These are phyloP conservation scores for Metschnikowia aberdeeniae DNA, from an alignment of 805 yeast species.

Conservation along the genomic window DNA sequence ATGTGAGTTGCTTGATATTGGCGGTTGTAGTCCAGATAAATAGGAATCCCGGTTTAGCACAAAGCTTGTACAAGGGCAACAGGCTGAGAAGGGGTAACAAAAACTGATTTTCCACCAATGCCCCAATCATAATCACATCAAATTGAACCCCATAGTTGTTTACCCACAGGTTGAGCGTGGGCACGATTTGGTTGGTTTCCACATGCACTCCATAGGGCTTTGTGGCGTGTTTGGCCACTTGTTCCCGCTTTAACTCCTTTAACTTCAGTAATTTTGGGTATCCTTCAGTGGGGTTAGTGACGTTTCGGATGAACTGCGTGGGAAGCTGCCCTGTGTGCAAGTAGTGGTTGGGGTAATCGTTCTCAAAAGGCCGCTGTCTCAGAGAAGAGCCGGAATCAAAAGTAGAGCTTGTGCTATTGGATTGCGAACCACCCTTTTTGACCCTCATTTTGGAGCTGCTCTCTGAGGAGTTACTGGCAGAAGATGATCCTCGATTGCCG, in stretches of 20 bases:
- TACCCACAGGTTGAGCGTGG: slow-evolving; percentile 60
- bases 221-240: slow-evolving; percentile 49
- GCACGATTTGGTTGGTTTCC: slow-evolving; percentile 49
- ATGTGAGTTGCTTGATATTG: slow-evolving; percentile 60
- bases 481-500: slow-evolving; percentile 8
- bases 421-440: slow-evolving; percentile 8
- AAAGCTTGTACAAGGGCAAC: slow-evolving; percentile 67
- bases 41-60: slow-evolving; percentile 81
- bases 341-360: slow-evolving; percentile 71
- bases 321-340: slow-evolving; percentile 64
- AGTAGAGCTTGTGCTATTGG: slow-evolving; percentile 7
- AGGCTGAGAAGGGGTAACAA: slow-evolving; percentile 56
- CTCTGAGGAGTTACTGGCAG: slow-evolving; percentile 8
- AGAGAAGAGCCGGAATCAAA: slow-evolving; percentile 4
- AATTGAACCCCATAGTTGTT: slow-evolving; percentile 55
- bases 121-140: slow-evolving; percentile 91
- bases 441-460: slow-evolving; percentile 9
- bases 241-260: slow-evolving; percentile 60
- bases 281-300: slow-evolving; percentile 66
- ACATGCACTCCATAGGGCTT: slow-evolving; percentile 66
- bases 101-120: slow-evolving; percentile 70
- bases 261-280: slow-evolving; percentile 78
- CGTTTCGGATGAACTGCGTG: slow-evolving; percentile 60
- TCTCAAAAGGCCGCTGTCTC: slow-evolving; percentile 34
- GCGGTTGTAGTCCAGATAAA: slow-evolving; percentile 85